Percentiles rank a stretch among this genome's conserved stretches.
Evolutionary conservation across 805 yeast genomes (phyloP).

Genomic region (Metschnikowia kofuensis): DNA sequence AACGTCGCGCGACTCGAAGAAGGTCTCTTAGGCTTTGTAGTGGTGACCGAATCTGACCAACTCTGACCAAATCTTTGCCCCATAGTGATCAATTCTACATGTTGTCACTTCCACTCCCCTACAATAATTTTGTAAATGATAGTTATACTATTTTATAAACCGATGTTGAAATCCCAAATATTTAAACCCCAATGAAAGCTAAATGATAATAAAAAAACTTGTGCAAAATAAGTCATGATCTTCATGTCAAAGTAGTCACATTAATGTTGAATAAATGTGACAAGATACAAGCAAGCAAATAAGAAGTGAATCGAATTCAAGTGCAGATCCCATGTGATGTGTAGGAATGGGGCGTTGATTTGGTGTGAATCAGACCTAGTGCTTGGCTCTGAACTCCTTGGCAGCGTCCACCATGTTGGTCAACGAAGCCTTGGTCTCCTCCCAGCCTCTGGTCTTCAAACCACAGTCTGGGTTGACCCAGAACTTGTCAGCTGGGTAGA

Average conservation of each 20-base stretch:
- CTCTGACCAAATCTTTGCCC: no score
- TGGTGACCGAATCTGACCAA: no score
- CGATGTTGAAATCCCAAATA: constrained; percentile 50
- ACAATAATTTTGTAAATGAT: background rate
- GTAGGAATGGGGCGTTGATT: constrained; percentile 9
- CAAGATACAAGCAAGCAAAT: constrained; percentile 27
- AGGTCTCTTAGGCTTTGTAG: no score
- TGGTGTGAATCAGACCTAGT: constrained; percentile 21
- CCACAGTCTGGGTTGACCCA: constrained; percentile 99
- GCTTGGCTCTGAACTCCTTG: constrained; percentile 68
- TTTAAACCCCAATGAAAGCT: constrained; percentile 32
- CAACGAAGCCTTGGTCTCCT: constrained; percentile 90
- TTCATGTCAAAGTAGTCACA: constrained; percentile 29
- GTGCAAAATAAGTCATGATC: constrained; percentile 23
- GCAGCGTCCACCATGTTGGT: constrained; percentile 99
- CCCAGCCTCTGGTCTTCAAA: constrained; percentile 99
- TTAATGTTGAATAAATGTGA: constrained; percentile 51
- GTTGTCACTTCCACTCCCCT: constrained; percentile 9
- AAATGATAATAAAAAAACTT: constrained; percentile 20
- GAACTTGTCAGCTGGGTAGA: constrained; percentile 96
- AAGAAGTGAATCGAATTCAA: constrained; percentile 33
- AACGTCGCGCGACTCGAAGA: no score
- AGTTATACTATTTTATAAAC: constrained; percentile 24
- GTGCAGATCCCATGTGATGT: constrained; percentile 11
- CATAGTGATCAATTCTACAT: no score